phyloP scores from a whole-genome alignment of 192 early-diverging fungal genomes.

The Rhizophagus clarus region DNA sequence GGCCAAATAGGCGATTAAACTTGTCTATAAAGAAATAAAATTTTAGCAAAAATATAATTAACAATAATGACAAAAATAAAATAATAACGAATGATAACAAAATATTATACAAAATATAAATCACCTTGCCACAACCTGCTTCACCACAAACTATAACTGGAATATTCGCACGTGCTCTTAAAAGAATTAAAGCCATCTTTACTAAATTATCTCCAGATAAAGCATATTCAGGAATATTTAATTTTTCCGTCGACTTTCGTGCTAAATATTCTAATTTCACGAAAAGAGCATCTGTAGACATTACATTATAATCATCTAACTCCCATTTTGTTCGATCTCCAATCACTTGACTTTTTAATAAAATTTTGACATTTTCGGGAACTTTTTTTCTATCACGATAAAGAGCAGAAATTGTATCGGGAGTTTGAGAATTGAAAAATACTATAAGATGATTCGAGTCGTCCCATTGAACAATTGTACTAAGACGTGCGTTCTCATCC shows the following conservation, averaged over 20 bases:
- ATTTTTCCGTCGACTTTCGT: slow-evolving; percentile 7
- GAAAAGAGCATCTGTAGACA: background rate
- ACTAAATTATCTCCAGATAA: slow-evolving; percentile 17
- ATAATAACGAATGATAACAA: too few species aligned
- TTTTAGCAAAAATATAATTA: too few species aligned
- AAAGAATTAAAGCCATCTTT: slow-evolving; percentile 23
- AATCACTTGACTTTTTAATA: background rate
- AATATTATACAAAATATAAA: too few species aligned
- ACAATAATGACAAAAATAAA: too few species aligned
- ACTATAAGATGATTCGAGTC: slow-evolving; percentile 5
- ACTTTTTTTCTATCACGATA: slow-evolving; percentile 13
- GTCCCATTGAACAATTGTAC: background rate
- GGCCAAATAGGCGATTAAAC: background rate
- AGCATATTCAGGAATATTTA: background rate
- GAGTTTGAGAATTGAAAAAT: slow-evolving; percentile 9
- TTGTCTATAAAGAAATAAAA: background rate
- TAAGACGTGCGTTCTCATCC: background rate
- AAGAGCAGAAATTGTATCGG: background rate
- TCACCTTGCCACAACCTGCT: background rate
- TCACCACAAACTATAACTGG: background rate
- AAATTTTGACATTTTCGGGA: too few species aligned
- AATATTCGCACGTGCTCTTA: slow-evolving; percentile 1
- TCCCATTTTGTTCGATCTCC: background rate
- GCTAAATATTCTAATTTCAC: slow-evolving; percentile 12
- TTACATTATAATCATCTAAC: background rate